Conservation (phyloP, 1,284 basidiomycete genomes). For the Laetiporus sulphureus region DNA sequence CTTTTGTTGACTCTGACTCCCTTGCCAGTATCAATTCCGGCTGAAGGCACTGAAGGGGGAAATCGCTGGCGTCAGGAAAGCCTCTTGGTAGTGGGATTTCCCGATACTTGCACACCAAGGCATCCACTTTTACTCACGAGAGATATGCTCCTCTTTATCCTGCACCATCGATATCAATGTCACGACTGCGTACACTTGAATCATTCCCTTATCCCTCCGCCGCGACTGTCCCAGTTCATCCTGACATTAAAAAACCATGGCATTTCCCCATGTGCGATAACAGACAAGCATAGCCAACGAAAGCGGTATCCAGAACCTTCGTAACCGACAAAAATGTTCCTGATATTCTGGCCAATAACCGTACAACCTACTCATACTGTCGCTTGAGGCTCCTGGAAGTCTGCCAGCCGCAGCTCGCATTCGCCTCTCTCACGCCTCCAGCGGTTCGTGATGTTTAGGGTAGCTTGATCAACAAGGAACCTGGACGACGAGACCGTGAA, state of each 20-base stretch:
- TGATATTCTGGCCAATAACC: background rate
- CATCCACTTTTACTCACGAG: too few species aligned
- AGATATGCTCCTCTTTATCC: too few species aligned
- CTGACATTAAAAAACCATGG: too few species aligned
- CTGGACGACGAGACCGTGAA: conserved; percentile 30
- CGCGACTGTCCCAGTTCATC: too few species aligned
- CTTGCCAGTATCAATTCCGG: conserved; percentile 79
- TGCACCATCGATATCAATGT: too few species aligned
- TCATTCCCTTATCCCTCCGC: too few species aligned
- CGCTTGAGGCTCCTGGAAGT: conserved; percentile 37
- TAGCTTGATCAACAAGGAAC: conserved; percentile 62
- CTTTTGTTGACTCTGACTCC: background rate
- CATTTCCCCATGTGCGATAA: too few species aligned
- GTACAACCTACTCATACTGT: background rate
- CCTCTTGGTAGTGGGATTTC: conserved; percentile 81
- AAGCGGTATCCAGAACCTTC: too few species aligned
- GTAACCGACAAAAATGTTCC: background rate
- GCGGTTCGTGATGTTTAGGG: conserved; percentile 59
- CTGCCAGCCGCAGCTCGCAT: conserved; percentile 48
- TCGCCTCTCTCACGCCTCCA: conserved; percentile 76
- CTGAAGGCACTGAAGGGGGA: conserved; percentile 74
- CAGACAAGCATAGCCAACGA: too few species aligned
- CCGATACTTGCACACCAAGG: too few species aligned
- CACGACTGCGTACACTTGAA: too few species aligned
- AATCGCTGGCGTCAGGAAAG: conserved; percentile 83